Base-by-base conservation (phyloP, 2,329 filamentous ascomycete genomes). In the Microcyclosporella mali region DNA sequence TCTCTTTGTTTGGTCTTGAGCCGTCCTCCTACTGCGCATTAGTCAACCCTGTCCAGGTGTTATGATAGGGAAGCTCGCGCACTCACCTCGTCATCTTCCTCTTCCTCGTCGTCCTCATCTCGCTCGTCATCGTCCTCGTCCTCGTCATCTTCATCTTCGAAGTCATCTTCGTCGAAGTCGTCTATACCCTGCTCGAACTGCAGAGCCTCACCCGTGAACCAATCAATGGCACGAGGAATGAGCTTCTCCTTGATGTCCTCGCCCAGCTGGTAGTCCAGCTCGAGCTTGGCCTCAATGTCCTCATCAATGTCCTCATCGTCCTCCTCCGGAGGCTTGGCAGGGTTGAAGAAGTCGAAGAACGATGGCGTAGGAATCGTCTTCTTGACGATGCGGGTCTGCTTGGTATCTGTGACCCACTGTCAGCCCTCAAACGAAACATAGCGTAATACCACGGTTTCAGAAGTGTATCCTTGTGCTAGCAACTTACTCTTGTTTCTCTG, bases 221-320 rank as follows among this genome's bases (percentile, higher is more conserved):
- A 98, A 71, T 98, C 92, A 60, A 98, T 92, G 45, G 94, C 92
- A 57, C 90, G 88, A 53, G 92, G 92, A 57, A 98, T 98, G 54
- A 98, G 79, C 75, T 98, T 98, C 79, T 98, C 92, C 75, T 98
- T 98, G 73, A 98, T 95, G 65, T 98, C 92, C 74, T 98, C 92
- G 55, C 92, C 92, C 33, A 98, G 82, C 72, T 97, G 90, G 70
- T 97, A 98, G 71, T 98, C 92, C 40, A 98, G 82, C 74, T 98
- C 92, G 43, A 98, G 80, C 52, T 92, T 89, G 70, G 95, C 89
- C 74, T 98, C 92, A 40, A 98, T 94, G 65, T 98, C 92, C 39
- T 83, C 85, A 42, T 84, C 81, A 47, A 85, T 82, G 55, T 90
- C 84, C 56, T 90, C 84, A 32, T 81, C 74, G 37, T 86, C 85